Evolutionary conservation across 106 monocot genomes (phyloP).

Genomic region (Apostasia ramifera): DNA sequence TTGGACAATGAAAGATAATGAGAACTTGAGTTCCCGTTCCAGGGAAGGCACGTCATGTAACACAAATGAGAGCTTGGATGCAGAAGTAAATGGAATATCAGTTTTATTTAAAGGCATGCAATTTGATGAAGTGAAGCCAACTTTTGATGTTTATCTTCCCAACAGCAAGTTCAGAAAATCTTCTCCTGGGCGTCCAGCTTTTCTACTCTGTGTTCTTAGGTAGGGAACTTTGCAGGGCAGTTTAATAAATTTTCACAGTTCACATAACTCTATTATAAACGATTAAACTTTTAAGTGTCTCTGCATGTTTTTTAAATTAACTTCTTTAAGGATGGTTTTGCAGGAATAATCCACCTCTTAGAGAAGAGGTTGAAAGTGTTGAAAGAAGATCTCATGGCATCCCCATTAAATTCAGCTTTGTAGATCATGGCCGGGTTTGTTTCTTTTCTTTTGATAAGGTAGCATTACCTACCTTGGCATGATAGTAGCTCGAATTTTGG

Average conservation of each 20-base stretch:
- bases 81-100: background rate
- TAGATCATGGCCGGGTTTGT: slow-evolving; percentile 68
- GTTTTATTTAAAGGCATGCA: slow-evolving; percentile 33
- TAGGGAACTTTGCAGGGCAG: slow-evolving; percentile 1
- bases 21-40: background rate
- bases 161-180: slow-evolving; percentile 86
- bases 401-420: slow-evolving; percentile 72
- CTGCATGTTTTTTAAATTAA: background rate
- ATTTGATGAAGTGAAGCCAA: slow-evolving; percentile 31
- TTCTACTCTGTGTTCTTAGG: slow-evolving; percentile 62
- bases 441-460: slow-evolving; percentile 68
- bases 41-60: background rate
- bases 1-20: slow-evolving; percentile 54
- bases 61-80: background rate
- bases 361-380: slow-evolving; percentile 38
- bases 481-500: slow-evolving; percentile 6
- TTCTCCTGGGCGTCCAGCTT: slow-evolving; percentile 57
- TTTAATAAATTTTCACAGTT: background rate
- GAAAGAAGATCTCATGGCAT: slow-evolving; percentile 31
- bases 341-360: slow-evolving; percentile 62
- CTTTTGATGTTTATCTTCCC: slow-evolving; percentile 79
- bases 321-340: background rate
- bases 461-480: slow-evolving; percentile 42
- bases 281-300: background rate
- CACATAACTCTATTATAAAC: background rate